phyloP scores from a whole-genome alignment of 2,329 filamentous ascomycete genomes.

The Davidsoniella eucalypti region DNA sequence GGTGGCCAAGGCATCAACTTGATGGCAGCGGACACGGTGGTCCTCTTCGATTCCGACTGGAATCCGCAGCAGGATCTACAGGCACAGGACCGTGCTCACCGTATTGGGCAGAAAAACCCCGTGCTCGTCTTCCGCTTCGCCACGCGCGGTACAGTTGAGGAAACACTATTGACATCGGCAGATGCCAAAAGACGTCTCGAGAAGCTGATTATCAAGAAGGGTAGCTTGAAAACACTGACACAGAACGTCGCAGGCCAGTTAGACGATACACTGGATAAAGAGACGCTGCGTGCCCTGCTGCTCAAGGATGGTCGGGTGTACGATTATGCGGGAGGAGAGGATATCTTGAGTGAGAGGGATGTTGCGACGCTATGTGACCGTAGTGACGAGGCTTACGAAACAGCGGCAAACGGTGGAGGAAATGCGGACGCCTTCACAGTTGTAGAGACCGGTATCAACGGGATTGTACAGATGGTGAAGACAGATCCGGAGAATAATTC shows the following conservation, averaged over 20 bases:
- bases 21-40: conserved; percentile 77
- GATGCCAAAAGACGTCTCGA: conserved; percentile 85
- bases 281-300: conserved; percentile 44
- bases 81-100: conserved; percentile 85
- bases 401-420: conserved; percentile 64
- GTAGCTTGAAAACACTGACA: conserved; percentile 56
- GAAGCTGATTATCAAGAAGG: conserved; percentile 90
- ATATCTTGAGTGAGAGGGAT: conserved; percentile 56
- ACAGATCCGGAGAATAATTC: too few relatives aligned
- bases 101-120: conserved; percentile 82
- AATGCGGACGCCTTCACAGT: conserved; percentile 56
- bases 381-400: conserved; percentile 44
- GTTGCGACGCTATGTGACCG: conserved; percentile 65
- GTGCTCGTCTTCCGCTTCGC: conserved; percentile 90
- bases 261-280: conserved; percentile 38
- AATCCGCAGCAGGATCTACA: conserved; percentile 96
- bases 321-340: conserved; percentile 39
- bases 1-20: conserved; percentile 94
- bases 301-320: conserved; percentile 57
- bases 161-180: conserved; percentile 68
- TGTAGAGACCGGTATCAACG: conserved; percentile 55
- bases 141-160: conserved; percentile 84
- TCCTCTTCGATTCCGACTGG: conserved; percentile 78
- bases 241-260: conserved; percentile 38
- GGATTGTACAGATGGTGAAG: conserved; percentile 22